Percentiles rank a stretch among this genome's conserved stretches.
phyloP scores from a whole-genome alignment of 2,329 filamentous ascomycete genomes.

The Sphaerulina musiva region DNA sequence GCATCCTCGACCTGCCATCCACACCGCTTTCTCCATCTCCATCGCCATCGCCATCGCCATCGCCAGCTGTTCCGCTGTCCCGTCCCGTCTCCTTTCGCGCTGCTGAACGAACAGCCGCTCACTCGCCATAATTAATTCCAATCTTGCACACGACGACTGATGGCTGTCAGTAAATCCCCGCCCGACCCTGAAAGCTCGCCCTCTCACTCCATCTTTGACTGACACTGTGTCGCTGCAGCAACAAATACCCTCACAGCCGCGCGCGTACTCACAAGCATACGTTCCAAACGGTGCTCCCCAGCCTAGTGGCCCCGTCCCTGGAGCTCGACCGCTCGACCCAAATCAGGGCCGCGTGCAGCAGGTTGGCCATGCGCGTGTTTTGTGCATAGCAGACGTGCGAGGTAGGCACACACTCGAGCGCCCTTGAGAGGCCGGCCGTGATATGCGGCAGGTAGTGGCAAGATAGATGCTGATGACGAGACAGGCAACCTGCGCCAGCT shows the following conservation, averaged over 20 bases:
- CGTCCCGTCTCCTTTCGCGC: no score
- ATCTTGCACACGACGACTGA: background rate
- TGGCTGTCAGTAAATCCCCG: background rate
- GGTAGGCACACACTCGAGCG: constrained; percentile 33
- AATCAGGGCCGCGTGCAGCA: constrained; percentile 50
- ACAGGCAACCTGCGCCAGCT: constrained; percentile 88
- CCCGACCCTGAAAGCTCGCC: no score
- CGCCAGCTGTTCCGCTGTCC: no score
- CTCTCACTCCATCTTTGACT: background rate
- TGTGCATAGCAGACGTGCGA: constrained; percentile 49
- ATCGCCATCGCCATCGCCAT: no score
- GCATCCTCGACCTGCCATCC: no score
- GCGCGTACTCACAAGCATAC: constrained; percentile 45
- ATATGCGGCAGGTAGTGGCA: background rate
- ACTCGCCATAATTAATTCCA: no score
- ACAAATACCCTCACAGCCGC: constrained; percentile 48
- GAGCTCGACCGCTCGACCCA: constrained; percentile 44
- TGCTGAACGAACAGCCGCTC: no score
- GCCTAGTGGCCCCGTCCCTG: constrained; percentile 34
- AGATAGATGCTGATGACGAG: background rate
- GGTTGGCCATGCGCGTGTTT: constrained; percentile 43
- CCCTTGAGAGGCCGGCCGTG: background rate
- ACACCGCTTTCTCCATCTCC: no score
- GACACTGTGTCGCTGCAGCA: constrained; percentile 21
- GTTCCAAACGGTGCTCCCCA: constrained; percentile 40